These are phyloP conservation scores for Kodamaea plutei DNA, from an alignment of 1,139 yeast species.

Conservation along the genomic window DNA sequence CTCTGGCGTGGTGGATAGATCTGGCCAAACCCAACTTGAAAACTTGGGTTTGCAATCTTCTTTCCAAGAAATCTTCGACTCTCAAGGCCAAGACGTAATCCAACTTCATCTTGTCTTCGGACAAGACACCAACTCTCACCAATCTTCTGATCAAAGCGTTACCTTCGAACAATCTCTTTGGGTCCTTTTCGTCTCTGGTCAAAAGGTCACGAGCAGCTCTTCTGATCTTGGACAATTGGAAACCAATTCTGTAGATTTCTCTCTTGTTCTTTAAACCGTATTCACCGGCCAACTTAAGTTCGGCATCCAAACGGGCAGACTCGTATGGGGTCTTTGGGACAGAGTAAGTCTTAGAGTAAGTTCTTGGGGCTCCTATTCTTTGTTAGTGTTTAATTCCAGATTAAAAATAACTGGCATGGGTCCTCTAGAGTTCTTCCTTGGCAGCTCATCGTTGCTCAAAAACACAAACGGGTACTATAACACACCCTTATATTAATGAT, in stretches of 20 bases:
- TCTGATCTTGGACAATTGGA: slow-evolving; percentile 99
- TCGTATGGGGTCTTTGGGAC: slow-evolving; percentile 99
- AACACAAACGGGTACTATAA: no score
- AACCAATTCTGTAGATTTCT: slow-evolving; percentile 98
- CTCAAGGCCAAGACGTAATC: slow-evolving; percentile 99
- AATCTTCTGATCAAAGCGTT: slow-evolving; percentile 98
- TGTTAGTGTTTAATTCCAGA: no score
- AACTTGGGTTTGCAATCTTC: slow-evolving; percentile 99
- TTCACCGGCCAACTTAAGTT: slow-evolving; percentile 99
- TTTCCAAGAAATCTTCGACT: slow-evolving; percentile 99
- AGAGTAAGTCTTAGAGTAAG: slow-evolving; percentile 98
- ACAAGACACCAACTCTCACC: slow-evolving; percentile 97
- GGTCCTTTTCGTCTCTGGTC: slow-evolving; percentile 99
- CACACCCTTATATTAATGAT: no score
- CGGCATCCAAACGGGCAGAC: slow-evolving; percentile 98
- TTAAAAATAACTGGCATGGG: no score
- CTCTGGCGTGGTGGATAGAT: slow-evolving; percentile 99
- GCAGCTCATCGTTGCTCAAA: no score
- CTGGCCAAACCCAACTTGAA: slow-evolving; percentile 99
- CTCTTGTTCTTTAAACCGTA: slow-evolving; percentile 99
- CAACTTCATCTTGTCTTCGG: slow-evolving; percentile 99
- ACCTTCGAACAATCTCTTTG: slow-evolving; percentile 99
- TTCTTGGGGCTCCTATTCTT: slow-evolving; percentile 99
- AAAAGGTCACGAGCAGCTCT: slow-evolving; percentile 99
- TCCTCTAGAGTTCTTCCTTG: slow-evolving; percentile 7